Percentiles rank a stretch among this genome's conserved stretches.
phyloP scores from a whole-genome alignment of 805 yeast genomes.

The Yarrowia keelungensis region DNA sequence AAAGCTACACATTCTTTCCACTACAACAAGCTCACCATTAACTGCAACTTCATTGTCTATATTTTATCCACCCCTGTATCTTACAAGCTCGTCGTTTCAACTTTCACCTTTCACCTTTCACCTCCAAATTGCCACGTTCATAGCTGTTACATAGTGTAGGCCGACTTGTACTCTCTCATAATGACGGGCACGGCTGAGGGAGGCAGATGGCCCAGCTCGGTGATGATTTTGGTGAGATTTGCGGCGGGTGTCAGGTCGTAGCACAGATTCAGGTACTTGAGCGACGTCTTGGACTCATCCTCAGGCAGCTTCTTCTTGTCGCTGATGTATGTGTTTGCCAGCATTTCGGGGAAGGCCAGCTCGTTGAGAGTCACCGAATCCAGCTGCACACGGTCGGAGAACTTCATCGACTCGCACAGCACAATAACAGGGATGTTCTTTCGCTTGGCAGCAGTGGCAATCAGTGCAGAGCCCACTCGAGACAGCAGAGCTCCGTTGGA shows the following conservation, averaged over 20 bases:
- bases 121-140: too few relatives aligned
- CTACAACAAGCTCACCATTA: too few relatives aligned
- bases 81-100: not conserved
- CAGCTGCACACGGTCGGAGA: constrained; percentile 91
- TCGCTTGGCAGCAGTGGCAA: constrained; percentile 88
- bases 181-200: constrained; percentile 99
- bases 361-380: constrained; percentile 96
- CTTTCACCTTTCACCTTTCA: not conserved
- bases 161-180: constrained; percentile 81
- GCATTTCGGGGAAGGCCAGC: constrained; percentile 53
- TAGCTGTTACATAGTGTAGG: constrained; percentile 21
- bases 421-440: constrained; percentile 93
- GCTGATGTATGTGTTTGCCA: constrained; percentile 47
- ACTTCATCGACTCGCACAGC: constrained; percentile 93
- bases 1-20: too few relatives aligned
- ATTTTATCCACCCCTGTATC: not conserved
- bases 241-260: constrained; percentile 95
- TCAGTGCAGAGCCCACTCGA: constrained; percentile 91
- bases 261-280: constrained; percentile 82
- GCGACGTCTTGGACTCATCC: constrained; percentile 41
- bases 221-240: constrained; percentile 90
- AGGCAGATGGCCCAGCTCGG: constrained; percentile 95
- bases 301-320: constrained; percentile 40
- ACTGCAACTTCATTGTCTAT: not conserved
- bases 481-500: constrained; percentile 93